Evolutionary conservation across 1,284 basidiomycete species (phyloP).

Genomic region (Pseudozyma sp.): DNA sequence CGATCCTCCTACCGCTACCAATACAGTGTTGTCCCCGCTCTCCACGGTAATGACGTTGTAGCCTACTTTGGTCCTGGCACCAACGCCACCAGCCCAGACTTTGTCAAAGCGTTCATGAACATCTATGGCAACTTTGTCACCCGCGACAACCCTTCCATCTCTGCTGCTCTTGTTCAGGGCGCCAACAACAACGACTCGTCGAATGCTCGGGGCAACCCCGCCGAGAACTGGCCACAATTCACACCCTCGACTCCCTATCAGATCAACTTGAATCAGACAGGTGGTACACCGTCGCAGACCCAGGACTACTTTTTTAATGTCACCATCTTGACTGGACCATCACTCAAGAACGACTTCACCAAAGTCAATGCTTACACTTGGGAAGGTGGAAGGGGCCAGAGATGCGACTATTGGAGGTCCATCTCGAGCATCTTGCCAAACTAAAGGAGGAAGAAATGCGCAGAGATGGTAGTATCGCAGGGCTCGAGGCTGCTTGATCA

Average conservation of each 20-base stretch:
- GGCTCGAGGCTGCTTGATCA: no score
- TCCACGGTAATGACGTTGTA: constrained; percentile 35
- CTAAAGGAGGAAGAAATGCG: background rate
- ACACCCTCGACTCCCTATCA: constrained; percentile 20
- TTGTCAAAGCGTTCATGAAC: constrained; percentile 38
- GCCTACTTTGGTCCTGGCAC: constrained; percentile 33
- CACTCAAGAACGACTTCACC: constrained; percentile 9
- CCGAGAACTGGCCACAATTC: constrained; percentile 32
- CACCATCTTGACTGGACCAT: constrained; percentile 6
- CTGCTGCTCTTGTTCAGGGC: constrained; percentile 13
- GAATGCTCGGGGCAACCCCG: constrained; percentile 7
- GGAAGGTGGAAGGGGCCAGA: constrained; percentile 15
- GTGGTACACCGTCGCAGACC: constrained; percentile 6
- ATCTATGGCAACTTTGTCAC: constrained; percentile 43
- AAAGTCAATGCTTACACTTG: constrained; percentile 21
- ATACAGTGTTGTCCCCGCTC: constrained; percentile 33
- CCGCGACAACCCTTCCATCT: constrained; percentile 26
- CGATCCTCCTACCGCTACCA: constrained; percentile 31
- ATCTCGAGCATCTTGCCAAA: constrained; percentile 11
- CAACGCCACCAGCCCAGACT: constrained; percentile 14
- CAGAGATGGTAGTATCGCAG: no score
- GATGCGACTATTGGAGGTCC: constrained; percentile 22
- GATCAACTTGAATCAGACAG: constrained; percentile 44
- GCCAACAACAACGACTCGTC: constrained; percentile 4
- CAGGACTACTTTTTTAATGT: background rate